Conservation (phyloP, 345 rosid species). For the Syzygium oleosum region DNA sequence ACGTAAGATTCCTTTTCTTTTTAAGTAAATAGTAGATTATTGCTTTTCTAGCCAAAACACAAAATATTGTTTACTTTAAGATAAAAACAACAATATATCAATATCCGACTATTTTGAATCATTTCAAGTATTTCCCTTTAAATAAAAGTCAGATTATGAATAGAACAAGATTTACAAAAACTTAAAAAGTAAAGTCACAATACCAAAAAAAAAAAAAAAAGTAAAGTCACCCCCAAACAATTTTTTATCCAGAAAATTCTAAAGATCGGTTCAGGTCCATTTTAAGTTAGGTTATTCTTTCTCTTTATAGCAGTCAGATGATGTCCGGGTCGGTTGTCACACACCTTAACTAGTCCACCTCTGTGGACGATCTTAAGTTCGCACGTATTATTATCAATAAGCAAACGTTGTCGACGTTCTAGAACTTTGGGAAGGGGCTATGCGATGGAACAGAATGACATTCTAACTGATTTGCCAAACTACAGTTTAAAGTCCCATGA, state of each 20-base stretch:
- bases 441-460: not conserved
- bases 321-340: not conserved
- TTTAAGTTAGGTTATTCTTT: not conserved
- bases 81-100: not conserved
- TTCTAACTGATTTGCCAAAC: not conserved
- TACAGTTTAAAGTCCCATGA: not conserved
- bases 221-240: not conserved
- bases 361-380: not conserved
- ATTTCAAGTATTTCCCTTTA: not conserved
- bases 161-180: no score
- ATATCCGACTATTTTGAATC: not conserved
- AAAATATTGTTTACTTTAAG: not conserved
- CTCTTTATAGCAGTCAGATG: not conserved
- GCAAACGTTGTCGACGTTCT: not conserved
- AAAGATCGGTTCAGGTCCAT: not conserved
- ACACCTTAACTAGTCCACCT: not conserved
- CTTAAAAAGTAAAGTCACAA: no score
- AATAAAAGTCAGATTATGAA: no score
- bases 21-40: not conserved
- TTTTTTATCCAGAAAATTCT: not conserved
- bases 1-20: not conserved
- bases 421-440: not conserved
- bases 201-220: not conserved
- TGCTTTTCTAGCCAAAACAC: not conserved
- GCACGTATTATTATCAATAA: not conserved